These are phyloP conservation scores for Penicillium crystallinum DNA, from an alignment of 495 filamentous ascomycete genomes.

Conservation along the genomic window DNA sequence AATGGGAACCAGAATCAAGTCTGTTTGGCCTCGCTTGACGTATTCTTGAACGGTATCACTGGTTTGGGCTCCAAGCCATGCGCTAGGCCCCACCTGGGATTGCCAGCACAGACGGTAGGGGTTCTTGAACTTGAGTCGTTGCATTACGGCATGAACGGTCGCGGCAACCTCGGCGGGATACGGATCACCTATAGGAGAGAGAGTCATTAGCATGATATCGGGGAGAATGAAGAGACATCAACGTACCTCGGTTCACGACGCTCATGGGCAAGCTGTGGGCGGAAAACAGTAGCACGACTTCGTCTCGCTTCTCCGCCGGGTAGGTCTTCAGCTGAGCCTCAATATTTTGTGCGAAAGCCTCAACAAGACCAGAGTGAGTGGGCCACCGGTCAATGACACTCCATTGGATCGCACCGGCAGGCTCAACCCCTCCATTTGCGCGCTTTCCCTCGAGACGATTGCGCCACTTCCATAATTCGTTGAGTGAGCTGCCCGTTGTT, in stretches of 20 bases:
- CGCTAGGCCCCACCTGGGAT: constrained; percentile 90
- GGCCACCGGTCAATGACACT: constrained; percentile 99
- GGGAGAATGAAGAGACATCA: background rate
- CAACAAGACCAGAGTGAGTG: constrained; percentile 79
- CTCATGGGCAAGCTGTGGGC: constrained; percentile 96
- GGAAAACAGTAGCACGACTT: constrained; percentile 86
- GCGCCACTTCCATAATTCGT: constrained; percentile 96
- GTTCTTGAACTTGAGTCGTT: constrained; percentile 77
- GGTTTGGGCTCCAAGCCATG: constrained; percentile 96
- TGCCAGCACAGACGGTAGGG: constrained; percentile 96
- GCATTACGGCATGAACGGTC: constrained; percentile 96
- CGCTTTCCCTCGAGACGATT: constrained; percentile 79
- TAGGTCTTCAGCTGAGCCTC: constrained; percentile 78
- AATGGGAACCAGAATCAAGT: constrained; percentile 89
- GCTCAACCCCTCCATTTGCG: constrained; percentile 41
- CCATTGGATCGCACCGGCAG: constrained; percentile 75
- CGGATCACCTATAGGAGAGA: constrained; percentile 65
- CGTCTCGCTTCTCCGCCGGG: constrained; percentile 66
- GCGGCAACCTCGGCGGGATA: constrained; percentile 96
- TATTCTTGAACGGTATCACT: constrained; percentile 81
- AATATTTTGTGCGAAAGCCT: constrained; percentile 87
- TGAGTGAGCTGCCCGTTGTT: constrained; percentile 92
- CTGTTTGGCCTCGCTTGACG: constrained; percentile 83
- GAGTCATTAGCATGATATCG: constrained; percentile 12
- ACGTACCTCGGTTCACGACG: constrained; percentile 82